Conservation (phyloP, 768 basidiomycete genomes). For the Antrodiella citrinella region DNA sequence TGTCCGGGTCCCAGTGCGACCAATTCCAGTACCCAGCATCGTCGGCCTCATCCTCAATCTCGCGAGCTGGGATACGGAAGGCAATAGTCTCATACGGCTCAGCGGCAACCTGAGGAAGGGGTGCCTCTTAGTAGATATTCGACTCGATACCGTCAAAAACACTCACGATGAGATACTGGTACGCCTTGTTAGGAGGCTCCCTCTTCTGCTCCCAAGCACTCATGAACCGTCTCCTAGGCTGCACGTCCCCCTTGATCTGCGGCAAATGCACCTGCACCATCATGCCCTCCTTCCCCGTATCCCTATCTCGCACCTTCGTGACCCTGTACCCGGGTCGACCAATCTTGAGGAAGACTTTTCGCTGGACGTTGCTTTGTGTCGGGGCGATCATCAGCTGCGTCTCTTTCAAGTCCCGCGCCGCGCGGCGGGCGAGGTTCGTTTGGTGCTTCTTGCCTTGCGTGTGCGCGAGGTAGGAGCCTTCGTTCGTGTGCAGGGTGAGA, state of each 20-base stretch:
- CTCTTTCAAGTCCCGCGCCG: constrained; percentile 96
- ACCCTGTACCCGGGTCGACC: constrained; percentile 93
- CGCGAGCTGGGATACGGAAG: constrained; percentile 96
- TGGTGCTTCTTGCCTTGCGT: constrained; percentile 99
- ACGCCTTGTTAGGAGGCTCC: constrained; percentile 91
- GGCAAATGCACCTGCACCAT: constrained; percentile 96
- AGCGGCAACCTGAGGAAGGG: constrained; percentile 73
- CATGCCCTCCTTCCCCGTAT: constrained; percentile 90
- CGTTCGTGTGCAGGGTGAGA: constrained; percentile 97
- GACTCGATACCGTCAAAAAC: constrained; percentile 19
- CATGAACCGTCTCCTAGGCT: constrained; percentile 90
- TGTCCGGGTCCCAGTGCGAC: constrained; percentile 99
- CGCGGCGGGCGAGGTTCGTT: constrained; percentile 93
- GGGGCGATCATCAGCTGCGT: constrained; percentile 85
- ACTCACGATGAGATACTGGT: constrained; percentile 95
- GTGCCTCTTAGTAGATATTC: not conserved
- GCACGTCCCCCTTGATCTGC: constrained; percentile 80
- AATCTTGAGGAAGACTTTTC: constrained; percentile 96
- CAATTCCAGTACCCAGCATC: constrained; percentile 92
- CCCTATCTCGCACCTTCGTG: constrained; percentile 90
- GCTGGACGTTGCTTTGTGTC: constrained; percentile 67
- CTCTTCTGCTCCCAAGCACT: constrained; percentile 95
- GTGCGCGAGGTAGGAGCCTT: constrained; percentile 97
- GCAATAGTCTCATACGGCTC: constrained; percentile 99
- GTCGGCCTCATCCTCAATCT: constrained; percentile 92